Conservation (phyloP, 2,329 filamentous ascomycete species). For the Ophiognomonia clavigignenti-juglandacearum region DNA sequence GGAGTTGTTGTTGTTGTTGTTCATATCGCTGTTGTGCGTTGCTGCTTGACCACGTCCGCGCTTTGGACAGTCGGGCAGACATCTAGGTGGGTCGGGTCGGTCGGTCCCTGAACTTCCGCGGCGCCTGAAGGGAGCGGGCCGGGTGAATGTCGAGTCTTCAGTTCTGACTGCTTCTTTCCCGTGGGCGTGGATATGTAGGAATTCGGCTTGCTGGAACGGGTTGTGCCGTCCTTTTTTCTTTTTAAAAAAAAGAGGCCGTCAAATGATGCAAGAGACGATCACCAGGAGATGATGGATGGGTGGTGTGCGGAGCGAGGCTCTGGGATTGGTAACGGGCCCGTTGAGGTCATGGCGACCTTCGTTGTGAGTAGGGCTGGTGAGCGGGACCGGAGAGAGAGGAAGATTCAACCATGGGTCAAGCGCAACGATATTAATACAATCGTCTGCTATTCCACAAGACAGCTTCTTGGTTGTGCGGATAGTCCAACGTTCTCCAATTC, state of each 20-base stretch:
- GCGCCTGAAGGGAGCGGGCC: neutral
- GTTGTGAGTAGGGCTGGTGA: neutral
- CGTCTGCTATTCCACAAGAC: neutral
- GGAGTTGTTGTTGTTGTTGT: neutral
- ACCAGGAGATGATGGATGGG: neutral
- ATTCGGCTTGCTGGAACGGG: neutral
- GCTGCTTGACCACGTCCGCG: constrained; percentile 16
- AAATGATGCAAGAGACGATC: neutral
- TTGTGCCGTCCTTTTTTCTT: too few species aligned
- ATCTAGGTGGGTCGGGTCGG: constrained; percentile 3
- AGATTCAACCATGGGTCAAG: neutral
- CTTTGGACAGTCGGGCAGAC: constrained; percentile 10
- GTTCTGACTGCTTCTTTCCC: neutral
- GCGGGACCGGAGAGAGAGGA: neutral
- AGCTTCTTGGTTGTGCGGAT: neutral
- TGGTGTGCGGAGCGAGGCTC: neutral
- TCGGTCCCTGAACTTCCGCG: neutral
- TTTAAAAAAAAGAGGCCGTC: neutral
- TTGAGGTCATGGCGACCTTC: constrained; percentile 1
- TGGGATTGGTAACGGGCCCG: neutral
- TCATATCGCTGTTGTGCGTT: constrained; percentile 4
- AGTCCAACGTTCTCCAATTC: neutral
- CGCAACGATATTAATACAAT: neutral
- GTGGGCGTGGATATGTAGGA: neutral
- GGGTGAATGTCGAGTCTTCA: neutral